Conservation (phyloP, 2,329 filamentous ascomycete genomes). For the Trichoderma sp. region DNA sequence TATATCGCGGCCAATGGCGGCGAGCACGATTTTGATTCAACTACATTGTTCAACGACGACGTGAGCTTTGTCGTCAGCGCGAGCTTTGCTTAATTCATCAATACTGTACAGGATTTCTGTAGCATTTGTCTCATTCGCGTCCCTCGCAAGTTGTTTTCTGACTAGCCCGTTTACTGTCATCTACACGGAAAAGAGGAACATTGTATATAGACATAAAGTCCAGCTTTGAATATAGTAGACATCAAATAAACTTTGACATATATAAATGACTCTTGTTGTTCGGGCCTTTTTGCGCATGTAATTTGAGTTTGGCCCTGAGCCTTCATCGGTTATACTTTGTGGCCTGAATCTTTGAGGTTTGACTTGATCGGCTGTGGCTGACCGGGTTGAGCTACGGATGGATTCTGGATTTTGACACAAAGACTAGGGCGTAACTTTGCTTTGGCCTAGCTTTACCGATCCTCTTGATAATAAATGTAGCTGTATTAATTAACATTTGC, state of each 20-base stretch:
- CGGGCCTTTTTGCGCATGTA: not conserved
- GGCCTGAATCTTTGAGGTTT: not conserved
- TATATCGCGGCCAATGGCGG: constrained; percentile 1
- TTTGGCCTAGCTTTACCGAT: too few relatives aligned
- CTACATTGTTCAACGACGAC: not conserved
- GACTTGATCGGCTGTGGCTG: too few relatives aligned
- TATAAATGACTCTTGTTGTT: not conserved
- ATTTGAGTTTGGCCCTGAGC: not conserved
- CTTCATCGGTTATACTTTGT: not conserved
- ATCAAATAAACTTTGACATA: not conserved
- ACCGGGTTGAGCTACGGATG: too few relatives aligned
- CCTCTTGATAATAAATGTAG: too few relatives aligned
- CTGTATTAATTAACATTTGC: too few relatives aligned
- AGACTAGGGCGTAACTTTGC: too few relatives aligned
- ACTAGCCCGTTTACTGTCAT: not conserved
- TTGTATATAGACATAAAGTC: not conserved
- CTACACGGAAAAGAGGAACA: not conserved
- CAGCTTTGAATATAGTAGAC: not conserved
- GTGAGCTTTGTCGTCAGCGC: constrained; percentile 4
- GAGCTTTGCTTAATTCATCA: not conserved
- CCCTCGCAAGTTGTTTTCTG: not conserved
- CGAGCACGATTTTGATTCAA: not conserved
- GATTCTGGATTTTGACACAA: too few relatives aligned
- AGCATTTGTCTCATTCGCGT: not conserved
- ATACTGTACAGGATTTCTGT: not conserved